Conservation (phyloP, 2,329 filamentous ascomycete species). For the Epichloe gansuensis region DNA sequence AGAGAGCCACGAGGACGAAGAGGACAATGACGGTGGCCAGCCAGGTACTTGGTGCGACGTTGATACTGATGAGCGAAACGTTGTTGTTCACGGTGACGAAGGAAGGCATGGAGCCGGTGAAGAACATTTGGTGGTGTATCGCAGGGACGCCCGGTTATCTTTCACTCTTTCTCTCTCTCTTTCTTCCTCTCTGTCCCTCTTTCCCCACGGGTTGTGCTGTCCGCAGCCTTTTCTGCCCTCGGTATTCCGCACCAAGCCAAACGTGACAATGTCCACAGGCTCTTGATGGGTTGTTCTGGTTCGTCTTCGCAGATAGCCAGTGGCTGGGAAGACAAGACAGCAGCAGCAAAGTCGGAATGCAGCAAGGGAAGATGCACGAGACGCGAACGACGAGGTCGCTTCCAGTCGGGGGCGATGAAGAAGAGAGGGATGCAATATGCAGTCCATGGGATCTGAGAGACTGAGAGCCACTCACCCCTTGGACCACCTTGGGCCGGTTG, state of each 20-base stretch:
- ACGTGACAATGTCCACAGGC: too few species aligned
- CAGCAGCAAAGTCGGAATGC: not conserved
- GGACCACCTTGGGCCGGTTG: conserved; percentile 1
- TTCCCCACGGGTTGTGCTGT: not conserved
- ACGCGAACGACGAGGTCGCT: not conserved
- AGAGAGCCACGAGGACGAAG: conserved; percentile 39
- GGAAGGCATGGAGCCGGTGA: conserved; percentile 39
- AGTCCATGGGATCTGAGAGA: too few species aligned
- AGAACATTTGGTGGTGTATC: not conserved
- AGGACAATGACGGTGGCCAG: conserved; percentile 37
- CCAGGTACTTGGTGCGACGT: conserved; percentile 45
- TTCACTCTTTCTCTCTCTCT: too few species aligned
- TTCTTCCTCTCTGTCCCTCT: too few species aligned
- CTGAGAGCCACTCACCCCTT: not conserved
- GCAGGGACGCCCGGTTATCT: not conserved
- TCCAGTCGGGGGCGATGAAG: not conserved
- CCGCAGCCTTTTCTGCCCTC: too few species aligned
- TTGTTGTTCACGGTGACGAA: conserved; percentile 50
- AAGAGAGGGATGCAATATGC: too few species aligned
- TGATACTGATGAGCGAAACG: conserved; percentile 47
- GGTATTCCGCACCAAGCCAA: too few species aligned
- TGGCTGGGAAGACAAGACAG: not conserved
- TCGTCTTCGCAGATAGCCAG: not conserved
- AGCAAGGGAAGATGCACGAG: not conserved
- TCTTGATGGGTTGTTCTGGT: too few species aligned